Percentiles rank a stretch among this genome's conserved stretches.
Conservation (phyloP, 2,329 filamentous ascomycete species). For the Ustilaginoidea virens region DNA sequence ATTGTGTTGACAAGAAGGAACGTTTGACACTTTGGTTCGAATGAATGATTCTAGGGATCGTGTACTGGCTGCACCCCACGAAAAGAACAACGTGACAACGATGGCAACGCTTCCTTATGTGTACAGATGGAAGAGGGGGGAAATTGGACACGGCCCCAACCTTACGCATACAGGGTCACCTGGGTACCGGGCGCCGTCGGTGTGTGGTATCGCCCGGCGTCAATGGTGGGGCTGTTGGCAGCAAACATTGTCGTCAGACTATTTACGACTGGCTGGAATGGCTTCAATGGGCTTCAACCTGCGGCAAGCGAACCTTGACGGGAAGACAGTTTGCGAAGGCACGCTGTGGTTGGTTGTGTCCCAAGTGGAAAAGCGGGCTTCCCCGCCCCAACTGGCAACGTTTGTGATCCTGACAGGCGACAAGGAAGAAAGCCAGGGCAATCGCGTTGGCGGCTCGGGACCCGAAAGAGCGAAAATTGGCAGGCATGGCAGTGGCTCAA, state of each 20-base stretch:
- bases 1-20: slow-evolving; percentile 2
- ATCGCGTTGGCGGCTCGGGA: too few relatives aligned
- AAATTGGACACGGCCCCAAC: slow-evolving; percentile 1
- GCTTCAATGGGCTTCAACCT: slow-evolving; percentile 1
- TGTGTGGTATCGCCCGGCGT: slow-evolving; percentile 14
- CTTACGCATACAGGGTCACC: slow-evolving; percentile 11
- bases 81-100: slow-evolving; percentile 11
- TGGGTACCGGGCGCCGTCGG: slow-evolving; percentile 11
- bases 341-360: too few relatives aligned
- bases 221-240: slow-evolving; percentile 12
- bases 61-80: background rate
- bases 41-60: background rate
- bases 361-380: slow-evolving; percentile 2
- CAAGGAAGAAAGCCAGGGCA: too few relatives aligned
- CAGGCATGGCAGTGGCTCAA: too few relatives aligned
- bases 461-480: too few relatives aligned
- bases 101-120: slow-evolving; percentile 1
- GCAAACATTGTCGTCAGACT: slow-evolving; percentile 2
- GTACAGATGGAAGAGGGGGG: slow-evolving; percentile 5
- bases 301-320: slow-evolving; percentile 2
- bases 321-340: too few relatives aligned
- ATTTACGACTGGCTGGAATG: background rate
- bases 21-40: background rate
- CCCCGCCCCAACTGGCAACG: slow-evolving; percentile 1
- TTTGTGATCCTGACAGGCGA: too few relatives aligned